phyloP scores from a whole-genome alignment of 208 protist species.

The Trypanosoma boissoni region DNA sequence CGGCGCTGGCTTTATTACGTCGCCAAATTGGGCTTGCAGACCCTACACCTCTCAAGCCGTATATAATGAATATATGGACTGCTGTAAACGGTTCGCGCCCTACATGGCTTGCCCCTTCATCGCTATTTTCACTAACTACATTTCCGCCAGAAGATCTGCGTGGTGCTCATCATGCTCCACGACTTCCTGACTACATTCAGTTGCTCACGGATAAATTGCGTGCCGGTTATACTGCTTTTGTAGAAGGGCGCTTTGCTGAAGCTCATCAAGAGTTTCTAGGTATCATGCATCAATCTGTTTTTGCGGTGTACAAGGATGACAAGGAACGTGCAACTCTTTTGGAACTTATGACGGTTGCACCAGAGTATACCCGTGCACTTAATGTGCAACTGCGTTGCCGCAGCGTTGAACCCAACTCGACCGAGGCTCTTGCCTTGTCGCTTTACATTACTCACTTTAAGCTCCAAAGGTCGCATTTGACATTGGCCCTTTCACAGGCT shows the following conservation, averaged over 20 bases:
- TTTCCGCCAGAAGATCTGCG: slow-evolving; percentile 35
- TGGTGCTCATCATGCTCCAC: slow-evolving; percentile 37
- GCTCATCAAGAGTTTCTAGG: slow-evolving; percentile 69
- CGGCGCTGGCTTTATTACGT: slow-evolving; percentile 88
- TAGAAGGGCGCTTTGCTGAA: slow-evolving; percentile 91
- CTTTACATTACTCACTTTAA: slow-evolving; percentile 98
- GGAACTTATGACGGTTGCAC: slow-evolving; percentile 53
- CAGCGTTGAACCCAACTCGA: slow-evolving; percentile 40
- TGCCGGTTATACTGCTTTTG: slow-evolving; percentile 80
- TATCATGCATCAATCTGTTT: slow-evolving; percentile 78
- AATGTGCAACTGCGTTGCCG: slow-evolving; percentile 77
- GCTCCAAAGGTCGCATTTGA: slow-evolving; percentile 90
- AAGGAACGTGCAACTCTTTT: slow-evolving; percentile 41
- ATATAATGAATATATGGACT: slow-evolving; percentile 88
- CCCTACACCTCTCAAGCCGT: slow-evolving; percentile 81
- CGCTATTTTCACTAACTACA: slow-evolving; percentile 38
- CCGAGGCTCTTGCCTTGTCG: slow-evolving; percentile 88
- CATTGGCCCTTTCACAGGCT: slow-evolving; percentile 89
- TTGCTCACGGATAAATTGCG: slow-evolving; percentile 63
- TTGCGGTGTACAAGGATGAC: slow-evolving; percentile 79
- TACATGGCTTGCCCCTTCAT: slow-evolving; percentile 31
- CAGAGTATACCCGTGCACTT: slow-evolving; percentile 74
- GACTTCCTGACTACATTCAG: slow-evolving; percentile 58
- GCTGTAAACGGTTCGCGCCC: slow-evolving; percentile 63
- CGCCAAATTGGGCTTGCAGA: slow-evolving; percentile 91